Base-by-base conservation (phyloP, 257 asterid genomes). In the Ilex aquifolium region DNA sequence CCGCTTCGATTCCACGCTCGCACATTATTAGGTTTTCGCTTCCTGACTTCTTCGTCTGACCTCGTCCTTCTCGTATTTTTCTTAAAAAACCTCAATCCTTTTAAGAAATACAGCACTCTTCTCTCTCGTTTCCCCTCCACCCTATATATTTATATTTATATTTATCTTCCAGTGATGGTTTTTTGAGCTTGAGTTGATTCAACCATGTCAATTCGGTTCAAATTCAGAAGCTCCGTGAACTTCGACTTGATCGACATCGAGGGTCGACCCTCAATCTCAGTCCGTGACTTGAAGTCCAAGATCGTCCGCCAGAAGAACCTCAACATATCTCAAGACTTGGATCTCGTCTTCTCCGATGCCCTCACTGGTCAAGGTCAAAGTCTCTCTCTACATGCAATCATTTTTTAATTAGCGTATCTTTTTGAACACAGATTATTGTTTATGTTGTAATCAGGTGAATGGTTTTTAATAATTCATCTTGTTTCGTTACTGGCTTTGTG, bases 151-250 rank as follows among this genome's bases (percentile, higher is more conserved):
- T 4, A 4, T 36, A 4, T 4, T 8, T 36, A 8, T 36, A 36
- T 36, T 36, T 36, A 36, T 36, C 42, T 36, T 36, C 42, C 8
- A 36, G 8, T 36, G 8, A 8, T 21, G 27, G 27, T 21, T 21
- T 21, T 36, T 36, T 36, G 42, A 36, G 42, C 8, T 36, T 36
- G 42, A 36, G 42, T 4, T 36, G 13, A 46, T 46, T 11, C 32
- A 16, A 73, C 51, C 53, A 88, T 87, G 97, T 84, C 98, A 55
- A 86, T 91, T 68, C 82, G 80, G 76, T 91, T 80, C 83, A 86
- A 81, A 76, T 91, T 91, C 71, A 77, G 92, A 77, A 91, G 96
- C 68, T 78, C 92, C 51, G 71, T 73, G 32, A 76, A 62, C 74
- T 88, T 75, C 62, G 95, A 86, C 36, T 53, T 85, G 70, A 74